These are phyloP conservation scores for Xerocomus nothofagi DNA, from an alignment of 1,284 basidiomycete species.

Conservation along the genomic window DNA sequence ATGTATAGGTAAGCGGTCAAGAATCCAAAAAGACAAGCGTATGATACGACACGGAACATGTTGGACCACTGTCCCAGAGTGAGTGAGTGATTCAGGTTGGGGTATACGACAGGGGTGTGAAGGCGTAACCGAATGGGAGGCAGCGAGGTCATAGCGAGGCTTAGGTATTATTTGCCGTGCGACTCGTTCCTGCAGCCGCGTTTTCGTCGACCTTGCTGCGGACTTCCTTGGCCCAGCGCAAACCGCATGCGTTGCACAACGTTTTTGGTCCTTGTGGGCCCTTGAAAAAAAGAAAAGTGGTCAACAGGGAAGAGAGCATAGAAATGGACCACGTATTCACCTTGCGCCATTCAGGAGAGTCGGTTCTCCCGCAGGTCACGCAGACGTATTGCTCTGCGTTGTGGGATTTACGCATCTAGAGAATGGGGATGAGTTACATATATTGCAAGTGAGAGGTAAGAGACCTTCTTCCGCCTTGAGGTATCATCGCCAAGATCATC, in stretches of 20 bases:
- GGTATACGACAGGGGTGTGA: constrained; percentile 7
- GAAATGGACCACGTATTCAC: constrained; percentile 36
- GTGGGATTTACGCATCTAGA: constrained; percentile 49
- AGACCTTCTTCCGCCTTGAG: constrained; percentile 43
- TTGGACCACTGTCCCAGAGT: constrained; percentile 5
- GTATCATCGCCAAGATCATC: constrained; percentile 31
- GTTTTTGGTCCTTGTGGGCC: constrained; percentile 84
- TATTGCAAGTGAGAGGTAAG: neutral
- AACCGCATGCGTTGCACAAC: constrained; percentile 83
- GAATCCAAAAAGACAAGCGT: constrained; percentile 17
- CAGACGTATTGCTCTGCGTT: constrained; percentile 69
- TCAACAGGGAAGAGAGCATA: constrained; percentile 15
- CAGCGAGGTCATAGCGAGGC: neutral
- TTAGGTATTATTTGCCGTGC: constrained; percentile 19
- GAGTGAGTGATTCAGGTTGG: constrained; percentile 4
- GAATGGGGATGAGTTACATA: constrained; percentile 2
- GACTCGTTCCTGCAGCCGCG: constrained; percentile 20
- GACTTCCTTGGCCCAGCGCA: constrained; percentile 78
- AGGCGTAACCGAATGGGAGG: neutral
- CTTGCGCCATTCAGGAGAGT: constrained; percentile 85
- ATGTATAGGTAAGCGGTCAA: constrained; percentile 12
- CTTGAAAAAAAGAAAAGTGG: constrained; percentile 44
- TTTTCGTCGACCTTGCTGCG: constrained; percentile 44
- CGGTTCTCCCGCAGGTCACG: constrained; percentile 75
- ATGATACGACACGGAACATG: constrained; percentile 1